Base-by-base conservation (phyloP, 495 filamentous ascomycete species). In the Aspergillus campestris region DNA sequence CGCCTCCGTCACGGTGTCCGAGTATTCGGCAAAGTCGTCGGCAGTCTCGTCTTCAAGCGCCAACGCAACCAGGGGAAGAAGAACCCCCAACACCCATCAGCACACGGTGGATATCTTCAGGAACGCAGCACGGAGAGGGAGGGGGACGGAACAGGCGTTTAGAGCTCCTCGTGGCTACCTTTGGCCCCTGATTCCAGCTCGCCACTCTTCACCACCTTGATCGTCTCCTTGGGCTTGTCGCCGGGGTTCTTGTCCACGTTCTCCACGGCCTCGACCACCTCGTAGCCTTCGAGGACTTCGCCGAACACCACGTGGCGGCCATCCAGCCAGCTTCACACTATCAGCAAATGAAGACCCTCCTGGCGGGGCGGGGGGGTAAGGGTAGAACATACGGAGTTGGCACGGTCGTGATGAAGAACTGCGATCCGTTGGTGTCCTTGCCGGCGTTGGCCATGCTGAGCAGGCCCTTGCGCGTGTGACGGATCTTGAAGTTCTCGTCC, bases 401-500 rank as follows among this genome's bases (percentile, higher is more conserved):
- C 50, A 83, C 81, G 52, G 88, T 92, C 58, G 87, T 94, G 52
- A 94, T 92, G 78, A 94, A 98, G 79, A 98, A 97, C 70, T 99
- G 94, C 40, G 87, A 94, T 56, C 94, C 94, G 61, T 99, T 99
- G 74, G 92, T 99, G 65, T 97, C 87, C 70, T 87, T 84, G 66
- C 94, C 92, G 47, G 90, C 83, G 68, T 99, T 99, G 64, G 92
- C 92, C 90, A 95, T 96, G 71, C 78, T 82, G 45, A 84, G 67
- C 40, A 76, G 66, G 29, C 82, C 82, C 51, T 77, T 75, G 59
- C 77, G 78, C 67, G 64, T 80, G 70, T 84, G 81, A 80, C 94
- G 94, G 47, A 98, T 78, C 84, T 97, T 98, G 81, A 98, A 98
- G 84, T 97, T 98, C 85, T 98, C 92, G 68, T 98, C 92, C 42